Percentiles rank a stretch among this genome's conserved stretches.
These are phyloP conservation scores for Hypoxylon sp. DNA, from an alignment of 2,329 filamentous ascomycete genomes.

Conservation along the genomic window DNA sequence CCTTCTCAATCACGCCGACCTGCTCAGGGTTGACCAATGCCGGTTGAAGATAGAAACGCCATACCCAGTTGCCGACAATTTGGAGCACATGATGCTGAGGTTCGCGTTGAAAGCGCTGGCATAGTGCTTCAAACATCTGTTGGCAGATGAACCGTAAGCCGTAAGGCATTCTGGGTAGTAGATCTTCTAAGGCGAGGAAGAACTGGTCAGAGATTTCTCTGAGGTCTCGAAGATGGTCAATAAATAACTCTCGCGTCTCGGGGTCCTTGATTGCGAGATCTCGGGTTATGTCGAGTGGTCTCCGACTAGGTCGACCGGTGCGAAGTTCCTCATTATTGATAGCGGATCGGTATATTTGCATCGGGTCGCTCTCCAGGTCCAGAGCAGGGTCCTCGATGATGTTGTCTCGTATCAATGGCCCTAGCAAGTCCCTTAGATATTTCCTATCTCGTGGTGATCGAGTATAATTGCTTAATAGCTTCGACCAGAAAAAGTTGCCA, in stretches of 20 bases:
- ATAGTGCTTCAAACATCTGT: conserved; percentile 85
- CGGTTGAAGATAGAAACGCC: conserved; percentile 93
- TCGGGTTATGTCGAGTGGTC: conserved; percentile 86
- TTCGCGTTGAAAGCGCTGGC: conserved; percentile 84
- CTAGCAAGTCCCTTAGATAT: conserved; percentile 88
- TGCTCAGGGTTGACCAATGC: conserved; percentile 92
- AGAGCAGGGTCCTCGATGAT: conserved; percentile 92
- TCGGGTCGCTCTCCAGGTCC: conserved; percentile 95
- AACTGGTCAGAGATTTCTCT: conserved; percentile 95
- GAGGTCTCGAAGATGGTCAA: conserved; percentile 93
- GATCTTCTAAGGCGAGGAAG: conserved; percentile 84
- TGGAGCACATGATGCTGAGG: conserved; percentile 84
- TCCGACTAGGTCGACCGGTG: conserved; percentile 85
- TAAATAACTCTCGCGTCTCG: conserved; percentile 92
- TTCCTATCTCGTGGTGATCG: conserved; percentile 93
- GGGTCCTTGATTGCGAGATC: conserved; percentile 96
- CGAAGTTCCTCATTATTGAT: conserved; percentile 98
- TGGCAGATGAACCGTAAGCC: conserved; percentile 90
- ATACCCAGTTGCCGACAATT: conserved; percentile 90
- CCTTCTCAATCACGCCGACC: conserved; percentile 91
- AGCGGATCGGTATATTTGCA: conserved; percentile 95
- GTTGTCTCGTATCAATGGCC: conserved; percentile 88
- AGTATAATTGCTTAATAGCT: conserved; percentile 87
- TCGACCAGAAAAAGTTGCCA: conserved; percentile 93
- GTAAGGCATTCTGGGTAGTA: conserved; percentile 90